Base-by-base conservation (phyloP, 805 yeast species). In the Monosporozyma aerobia region DNA sequence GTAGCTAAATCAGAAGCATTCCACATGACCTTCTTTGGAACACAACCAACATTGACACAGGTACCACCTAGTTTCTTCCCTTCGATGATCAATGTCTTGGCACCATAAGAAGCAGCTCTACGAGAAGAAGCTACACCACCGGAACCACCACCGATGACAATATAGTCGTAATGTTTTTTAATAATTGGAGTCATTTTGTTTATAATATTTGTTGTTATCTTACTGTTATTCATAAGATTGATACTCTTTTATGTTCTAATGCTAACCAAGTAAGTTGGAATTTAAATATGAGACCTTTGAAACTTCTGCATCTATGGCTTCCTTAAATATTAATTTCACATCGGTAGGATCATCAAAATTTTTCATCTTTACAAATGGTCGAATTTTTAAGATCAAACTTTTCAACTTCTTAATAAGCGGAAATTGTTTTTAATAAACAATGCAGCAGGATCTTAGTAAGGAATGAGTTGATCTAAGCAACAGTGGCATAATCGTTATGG, bases 61-160 rank as follows among this genome's bases (percentile, higher is more conserved):
- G 99, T 94, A 30, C 99, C 99, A 54, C 99, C 99, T 71, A 94
- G 78, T 57, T 76, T 83, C 51, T 81, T 80, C 43, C 87, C 81
- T 70, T 94, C 99, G 51, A 94, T 77, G 22, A 94, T 65, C 51
- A 90, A 74, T 1, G 94, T 84, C 60, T 89, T 88, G 27, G 95
- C 96, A 27, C 99, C 99, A 61, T 90, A 81, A 33, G 81, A 78
- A 39, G 98, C 97, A 11, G 99, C 98, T 63, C 98, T 82, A 70
- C 99, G 83, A 14, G 97, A 95, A 22, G 95, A 83, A n/a, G 99
- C 97, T 46, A 94, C 97, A 60, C 99, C 99, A 47, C 98, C 99
- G 39, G 97, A 89, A 13, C 99, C 99, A 54, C 99, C 99, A 50
- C 99, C 99, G 59, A 94, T 94, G 54, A 94, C 99, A 50, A 94